A percentile compares a stretch with the other conserved stretches of the same genome.
These are phyloP conservation scores for Hypoxylon intermedium DNA, from an alignment of 495 filamentous ascomycete species.

Conservation along the genomic window DNA sequence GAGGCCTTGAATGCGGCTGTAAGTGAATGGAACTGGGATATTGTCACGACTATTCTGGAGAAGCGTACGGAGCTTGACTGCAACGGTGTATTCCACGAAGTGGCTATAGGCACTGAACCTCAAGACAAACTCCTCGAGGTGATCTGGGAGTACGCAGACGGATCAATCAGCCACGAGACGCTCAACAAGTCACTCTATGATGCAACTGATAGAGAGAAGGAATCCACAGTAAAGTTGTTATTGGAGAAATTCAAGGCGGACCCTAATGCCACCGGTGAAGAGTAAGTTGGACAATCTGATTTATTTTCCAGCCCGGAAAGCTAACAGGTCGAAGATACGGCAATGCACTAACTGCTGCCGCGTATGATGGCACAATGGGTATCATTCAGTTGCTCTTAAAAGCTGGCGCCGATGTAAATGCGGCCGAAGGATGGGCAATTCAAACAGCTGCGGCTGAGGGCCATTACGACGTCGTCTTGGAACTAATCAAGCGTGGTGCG, in stretches of 20 bases:
- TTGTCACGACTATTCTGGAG: constrained; percentile 35
- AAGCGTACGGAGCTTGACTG: constrained; percentile 33
- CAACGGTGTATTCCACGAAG: constrained; percentile 34
- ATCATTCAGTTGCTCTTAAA: constrained; percentile 41
- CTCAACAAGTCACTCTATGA: constrained; percentile 41
- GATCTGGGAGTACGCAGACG: constrained; percentile 36
- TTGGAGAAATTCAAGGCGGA: constrained; percentile 36
- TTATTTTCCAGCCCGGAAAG: not conserved
- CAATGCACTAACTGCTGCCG: constrained; percentile 41
- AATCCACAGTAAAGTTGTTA: constrained; percentile 39
- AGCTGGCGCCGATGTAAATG: constrained; percentile 39
- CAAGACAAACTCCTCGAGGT: constrained; percentile 40
- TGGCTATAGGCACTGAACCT: constrained; percentile 36
- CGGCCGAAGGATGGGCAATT: constrained; percentile 41
- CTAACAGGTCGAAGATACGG: constrained; percentile 39
- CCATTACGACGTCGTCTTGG: constrained; percentile 42
- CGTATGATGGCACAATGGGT: constrained; percentile 40
- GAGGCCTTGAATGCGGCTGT: constrained; percentile 36
- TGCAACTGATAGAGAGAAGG: constrained; percentile 43
- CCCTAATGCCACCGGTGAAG: constrained; percentile 42
- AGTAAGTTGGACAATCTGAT: constrained; percentile 26
- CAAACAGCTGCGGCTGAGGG: constrained; percentile 44
- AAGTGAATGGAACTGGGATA: constrained; percentile 40
- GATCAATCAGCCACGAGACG: constrained; percentile 26
- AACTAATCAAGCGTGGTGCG: constrained; percentile 42